Percentiles rank a stretch among this genome's conserved stretches.
Evolutionary conservation across 208 protist genomes (phyloP).

Genomic region (Trypanosoma boissoni): DNA sequence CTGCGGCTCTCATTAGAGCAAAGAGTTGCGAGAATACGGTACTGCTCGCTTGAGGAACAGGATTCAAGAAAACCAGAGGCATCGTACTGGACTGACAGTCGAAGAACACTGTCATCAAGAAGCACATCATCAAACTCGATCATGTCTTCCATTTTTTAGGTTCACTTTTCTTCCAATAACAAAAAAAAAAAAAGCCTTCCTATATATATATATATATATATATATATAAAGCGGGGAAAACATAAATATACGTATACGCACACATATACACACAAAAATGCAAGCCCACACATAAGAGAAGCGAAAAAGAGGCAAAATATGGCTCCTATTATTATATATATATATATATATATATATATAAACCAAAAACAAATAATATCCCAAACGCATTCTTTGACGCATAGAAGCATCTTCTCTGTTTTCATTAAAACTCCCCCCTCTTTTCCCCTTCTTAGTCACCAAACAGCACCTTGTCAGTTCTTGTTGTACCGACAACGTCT

Average conservation of each 20-base stretch:
- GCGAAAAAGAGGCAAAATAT: constrained; percentile 8
- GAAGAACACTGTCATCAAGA: constrained; percentile 8
- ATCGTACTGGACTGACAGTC: constrained; percentile 20
- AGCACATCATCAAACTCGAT: constrained; percentile 5
- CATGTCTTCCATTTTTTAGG: background rate
- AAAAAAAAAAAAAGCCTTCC: too few relatives aligned
- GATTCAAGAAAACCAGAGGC: constrained; percentile 12
- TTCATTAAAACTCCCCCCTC: background rate
- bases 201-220: too few relatives aligned
- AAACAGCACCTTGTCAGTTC: constrained; percentile 1
- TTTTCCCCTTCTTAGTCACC: constrained; percentile 1
- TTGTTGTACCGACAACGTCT: too few relatives aligned
- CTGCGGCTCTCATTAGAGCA: constrained; percentile 10
- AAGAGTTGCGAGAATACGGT: constrained; percentile 23
- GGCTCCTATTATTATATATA: background rate
- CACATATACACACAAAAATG: background rate
- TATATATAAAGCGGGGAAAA: background rate
- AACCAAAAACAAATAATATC: too few relatives aligned
- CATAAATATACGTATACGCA: background rate
- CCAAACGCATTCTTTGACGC: too few relatives aligned
- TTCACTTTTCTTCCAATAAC: background rate
- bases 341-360: constrained; percentile 8
- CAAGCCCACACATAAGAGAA: constrained; percentile 1
- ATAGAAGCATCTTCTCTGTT: background rate
- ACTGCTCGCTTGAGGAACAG: constrained; percentile 15